Percentiles rank a stretch among this genome's conserved stretches.
phyloP scores from a whole-genome alignment of 371 early-diverging fungal genomes.

The Circinella umbellata region DNA sequence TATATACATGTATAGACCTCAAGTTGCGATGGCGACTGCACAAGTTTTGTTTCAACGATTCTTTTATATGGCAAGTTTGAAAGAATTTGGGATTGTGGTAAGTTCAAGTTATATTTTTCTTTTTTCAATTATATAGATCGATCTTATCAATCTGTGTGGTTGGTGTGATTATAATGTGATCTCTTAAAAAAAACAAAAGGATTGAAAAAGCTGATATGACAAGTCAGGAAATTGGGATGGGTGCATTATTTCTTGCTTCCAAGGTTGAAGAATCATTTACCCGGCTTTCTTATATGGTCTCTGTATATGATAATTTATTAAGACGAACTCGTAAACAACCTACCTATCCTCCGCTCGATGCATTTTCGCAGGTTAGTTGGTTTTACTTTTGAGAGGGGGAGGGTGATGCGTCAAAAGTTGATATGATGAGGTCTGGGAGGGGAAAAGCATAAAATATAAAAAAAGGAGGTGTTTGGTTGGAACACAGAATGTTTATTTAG shows the following conservation, averaged over 20 bases:
- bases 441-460: neutral
- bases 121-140: neutral
- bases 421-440: neutral
- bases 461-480: neutral
- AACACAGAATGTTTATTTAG: neutral
- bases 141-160: neutral
- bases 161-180: neutral
- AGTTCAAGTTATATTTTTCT: constrained; percentile 12
- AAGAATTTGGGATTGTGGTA: constrained; percentile 74
- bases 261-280: constrained; percentile 91
- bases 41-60: constrained; percentile 94
- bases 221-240: constrained; percentile 79
- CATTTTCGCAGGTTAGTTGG: constrained; percentile 58
- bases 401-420: too few relatives aligned
- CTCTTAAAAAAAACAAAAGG: neutral
- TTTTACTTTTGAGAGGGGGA: neutral
- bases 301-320: constrained; percentile 75
- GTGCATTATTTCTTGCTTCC: constrained; percentile 86
- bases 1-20: constrained; percentile 67
- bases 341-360: constrained; percentile 58
- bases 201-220: neutral
- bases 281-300: constrained; percentile 76
- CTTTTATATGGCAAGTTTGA: constrained; percentile 81
- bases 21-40: constrained; percentile 94
- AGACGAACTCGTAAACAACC: constrained; percentile 58